Conservation (phyloP, 75 land plant species). For the Larix kaempferi region DNA sequence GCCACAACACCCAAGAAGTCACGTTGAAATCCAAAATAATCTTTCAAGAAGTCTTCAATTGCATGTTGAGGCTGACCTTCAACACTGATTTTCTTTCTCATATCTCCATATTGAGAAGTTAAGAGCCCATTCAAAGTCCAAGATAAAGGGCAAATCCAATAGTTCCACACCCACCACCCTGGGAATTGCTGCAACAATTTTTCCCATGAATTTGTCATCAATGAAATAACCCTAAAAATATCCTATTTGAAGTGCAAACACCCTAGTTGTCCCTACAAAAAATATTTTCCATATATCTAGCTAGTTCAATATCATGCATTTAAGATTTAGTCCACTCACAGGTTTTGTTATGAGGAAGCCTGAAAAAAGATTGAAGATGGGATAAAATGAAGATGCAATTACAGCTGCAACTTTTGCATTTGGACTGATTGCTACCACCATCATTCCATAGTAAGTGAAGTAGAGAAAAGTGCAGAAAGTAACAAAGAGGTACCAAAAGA, state of each 20-base stretch:
- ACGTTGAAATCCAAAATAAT: slow-evolving; percentile 44
- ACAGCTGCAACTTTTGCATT: slow-evolving; percentile 54
- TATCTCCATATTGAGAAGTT: slow-evolving; percentile 62
- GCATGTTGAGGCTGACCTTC: slow-evolving; percentile 22
- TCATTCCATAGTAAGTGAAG: slow-evolving; percentile 69
- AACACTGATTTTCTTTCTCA: slow-evolving; percentile 17
- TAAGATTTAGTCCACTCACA: slow-evolving; percentile 24
- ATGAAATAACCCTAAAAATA: not conserved
- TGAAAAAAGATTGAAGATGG: slow-evolving; percentile 64
- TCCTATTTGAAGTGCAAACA: not conserved
- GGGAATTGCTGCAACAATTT: slow-evolving; percentile 52
- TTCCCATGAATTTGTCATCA: not conserved
- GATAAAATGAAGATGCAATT: slow-evolving; percentile 40
- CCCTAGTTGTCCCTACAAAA: too few relatives aligned
- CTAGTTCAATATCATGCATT: not conserved
- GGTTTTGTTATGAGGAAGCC: slow-evolving; percentile 70
- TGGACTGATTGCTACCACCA: slow-evolving; percentile 54
- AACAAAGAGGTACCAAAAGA: slow-evolving; percentile 57
- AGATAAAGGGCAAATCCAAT: slow-evolving; percentile 62
- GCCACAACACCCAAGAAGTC: slow-evolving; percentile 45
- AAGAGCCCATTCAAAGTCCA: slow-evolving; percentile 72
- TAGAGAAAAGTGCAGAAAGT: slow-evolving; percentile 55
- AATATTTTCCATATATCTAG: too few relatives aligned
- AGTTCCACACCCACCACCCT: slow-evolving; percentile 75
- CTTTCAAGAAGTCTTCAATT: slow-evolving; percentile 30